A percentile compares a stretch with the other conserved stretches of the same genome.
These are phyloP conservation scores for Trichosporon sp. DNA, from an alignment of 1,284 basidiomycete genomes.

Conservation along the genomic window DNA sequence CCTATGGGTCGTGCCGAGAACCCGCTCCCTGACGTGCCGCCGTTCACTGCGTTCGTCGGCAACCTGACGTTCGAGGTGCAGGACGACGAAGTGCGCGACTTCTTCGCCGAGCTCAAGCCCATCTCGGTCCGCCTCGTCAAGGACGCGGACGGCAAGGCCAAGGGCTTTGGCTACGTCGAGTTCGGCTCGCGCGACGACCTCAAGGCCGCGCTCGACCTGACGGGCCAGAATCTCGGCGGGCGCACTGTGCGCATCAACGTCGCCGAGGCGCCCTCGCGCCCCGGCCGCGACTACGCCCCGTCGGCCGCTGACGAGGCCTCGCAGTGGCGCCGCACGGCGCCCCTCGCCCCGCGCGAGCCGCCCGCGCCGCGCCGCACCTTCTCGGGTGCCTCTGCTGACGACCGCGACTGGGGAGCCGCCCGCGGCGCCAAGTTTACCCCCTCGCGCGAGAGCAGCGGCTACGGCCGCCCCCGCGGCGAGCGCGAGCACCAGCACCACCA, in stretches of 20 bases:
- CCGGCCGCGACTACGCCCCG: constrained; percentile 38
- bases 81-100: constrained; percentile 74
- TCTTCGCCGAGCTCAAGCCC: constrained; percentile 64
- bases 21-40: constrained; percentile 87
- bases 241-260: constrained; percentile 85
- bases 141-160: constrained; percentile 84
- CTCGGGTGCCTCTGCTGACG: constrained; percentile 32
- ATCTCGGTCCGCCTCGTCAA: constrained; percentile 88
- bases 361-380: constrained; percentile 27
- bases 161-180: constrained; percentile 97
- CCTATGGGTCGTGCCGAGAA: constrained; percentile 76
- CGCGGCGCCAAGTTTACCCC: constrained; percentile 52
- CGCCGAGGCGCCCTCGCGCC: constrained; percentile 67
- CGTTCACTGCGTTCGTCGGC: constrained; percentile 93
- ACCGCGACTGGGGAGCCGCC: constrained; percentile 51
- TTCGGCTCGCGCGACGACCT: constrained; percentile 77
- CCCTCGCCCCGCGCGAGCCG: constrained; percentile 53
- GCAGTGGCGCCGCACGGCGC: constrained; percentile 83
- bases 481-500: constrained; percentile 14
- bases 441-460: constrained; percentile 39
- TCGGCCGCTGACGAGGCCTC: constrained; percentile 52
- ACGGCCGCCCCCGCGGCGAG: constrained; percentile 24
- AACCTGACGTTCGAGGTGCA: constrained; percentile 91
- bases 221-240: constrained; percentile 63
- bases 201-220: constrained; percentile 69